Conservation (phyloP, 2,329 filamentous ascomycete species). For the Curvularia eragrostidis region DNA sequence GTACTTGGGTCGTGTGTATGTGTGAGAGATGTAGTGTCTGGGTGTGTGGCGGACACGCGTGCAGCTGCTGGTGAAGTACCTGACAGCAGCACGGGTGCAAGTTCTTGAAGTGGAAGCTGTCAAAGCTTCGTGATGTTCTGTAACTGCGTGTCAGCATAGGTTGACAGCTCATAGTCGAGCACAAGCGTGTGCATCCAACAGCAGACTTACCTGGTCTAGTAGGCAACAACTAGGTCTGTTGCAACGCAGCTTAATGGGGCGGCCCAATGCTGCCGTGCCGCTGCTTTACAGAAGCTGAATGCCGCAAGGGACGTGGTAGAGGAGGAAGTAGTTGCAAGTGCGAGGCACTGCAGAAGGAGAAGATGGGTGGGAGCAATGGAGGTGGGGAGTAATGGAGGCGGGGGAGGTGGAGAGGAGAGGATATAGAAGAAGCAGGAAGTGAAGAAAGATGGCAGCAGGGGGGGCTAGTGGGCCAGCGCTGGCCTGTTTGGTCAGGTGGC, state of each 20-base stretch:
- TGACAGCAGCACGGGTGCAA: neutral
- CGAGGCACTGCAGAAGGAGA: neutral
- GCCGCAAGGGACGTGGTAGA: neutral
- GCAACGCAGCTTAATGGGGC: neutral
- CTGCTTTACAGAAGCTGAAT: neutral
- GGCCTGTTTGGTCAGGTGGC: slow-evolving; percentile 25
- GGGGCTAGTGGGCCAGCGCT: slow-evolving; percentile 16
- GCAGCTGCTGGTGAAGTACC: neutral
- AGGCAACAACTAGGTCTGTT: neutral
- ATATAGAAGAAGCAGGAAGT: slow-evolving; percentile 7
- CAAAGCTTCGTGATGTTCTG: neutral
- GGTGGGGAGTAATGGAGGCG: slow-evolving; percentile 5
- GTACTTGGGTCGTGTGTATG: slow-evolving; percentile 10
- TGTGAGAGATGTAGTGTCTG: slow-evolving; percentile 2
- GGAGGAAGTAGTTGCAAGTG: neutral
- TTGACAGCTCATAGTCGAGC: neutral
- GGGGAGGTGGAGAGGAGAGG: slow-evolving; percentile 15
- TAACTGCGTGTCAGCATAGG: neutral
- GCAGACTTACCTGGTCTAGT: neutral
- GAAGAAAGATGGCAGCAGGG: slow-evolving; percentile 12
- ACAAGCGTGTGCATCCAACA: neutral
- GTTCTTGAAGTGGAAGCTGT: neutral
- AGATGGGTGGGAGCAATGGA: neutral
- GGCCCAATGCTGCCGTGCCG: neutral
- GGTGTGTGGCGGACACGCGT: neutral